A percentile compares a stretch with the other conserved stretches of the same genome.
Evolutionary conservation across 192 early-diverging fungal species (phyloP).

Genomic region (Rhizophagus prolifer): DNA sequence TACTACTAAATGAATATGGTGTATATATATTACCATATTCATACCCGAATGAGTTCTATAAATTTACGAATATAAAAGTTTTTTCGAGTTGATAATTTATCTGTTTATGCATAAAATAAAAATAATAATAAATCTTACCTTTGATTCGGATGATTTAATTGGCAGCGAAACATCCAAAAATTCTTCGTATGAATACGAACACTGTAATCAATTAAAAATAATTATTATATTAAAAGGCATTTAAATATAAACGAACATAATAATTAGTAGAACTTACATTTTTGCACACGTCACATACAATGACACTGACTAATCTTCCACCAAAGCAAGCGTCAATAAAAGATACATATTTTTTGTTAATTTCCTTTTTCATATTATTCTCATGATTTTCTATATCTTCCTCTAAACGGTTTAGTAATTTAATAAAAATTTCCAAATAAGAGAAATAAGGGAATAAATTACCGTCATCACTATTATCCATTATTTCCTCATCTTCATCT

Average conservation of each 20-base stretch:
- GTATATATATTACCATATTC: not conserved
- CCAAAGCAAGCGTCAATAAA: slow-evolving; percentile 70
- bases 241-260: not conserved
- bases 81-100: too few species aligned
- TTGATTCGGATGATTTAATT: slow-evolving; percentile 33
- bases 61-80: too few species aligned
- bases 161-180: slow-evolving; percentile 64
- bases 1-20: too few species aligned
- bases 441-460: not conserved
- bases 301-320: slow-evolving; percentile 60
- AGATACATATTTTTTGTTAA: slow-evolving; percentile 30
- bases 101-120: too few species aligned
- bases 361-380: not conserved
- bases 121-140: not conserved
- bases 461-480: not conserved
- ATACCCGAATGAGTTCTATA: not conserved
- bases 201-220: slow-evolving; percentile 23
- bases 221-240: too few species aligned
- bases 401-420: not conserved
- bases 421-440: not conserved
- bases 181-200: slow-evolving; percentile 59
- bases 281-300: slow-evolving; percentile 66
- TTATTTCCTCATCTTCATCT: not conserved
- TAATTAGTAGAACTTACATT: slow-evolving; percentile 34
- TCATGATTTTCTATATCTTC: not conserved